Base-by-base conservation (phyloP, 2,329 filamentous ascomycete genomes). In the Blumeriella jaapii region DNA sequence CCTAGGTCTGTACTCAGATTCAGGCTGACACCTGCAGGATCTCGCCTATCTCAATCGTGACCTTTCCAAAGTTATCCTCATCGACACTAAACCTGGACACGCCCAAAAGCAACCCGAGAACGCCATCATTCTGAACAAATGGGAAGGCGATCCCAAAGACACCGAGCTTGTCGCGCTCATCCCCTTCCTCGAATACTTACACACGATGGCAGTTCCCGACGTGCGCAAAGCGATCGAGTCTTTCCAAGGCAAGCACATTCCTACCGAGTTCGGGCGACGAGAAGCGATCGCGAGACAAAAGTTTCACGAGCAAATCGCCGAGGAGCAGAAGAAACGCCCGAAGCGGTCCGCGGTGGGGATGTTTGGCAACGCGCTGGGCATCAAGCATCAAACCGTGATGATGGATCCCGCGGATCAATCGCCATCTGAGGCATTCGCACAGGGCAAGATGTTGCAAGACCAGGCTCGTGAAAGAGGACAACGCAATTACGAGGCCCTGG, bases 391-490 rank as follows among this genome's bases (percentile, higher is more conserved):
- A 50, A 71, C 69, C 49, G 73, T 76, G 69, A 76, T 71, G 38
- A 77, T 82, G 78, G 83, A 55, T 34, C 52, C 52, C 2, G 41
- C 41, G 31, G 80, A 87, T 55, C 68, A 74, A 44, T 76, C 70
- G 48, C 69, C 82, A 1, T 69, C 71, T 2, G 84, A 93, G 56
- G 85, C 82, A 9, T 74, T 91, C 42, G 78, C 82, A 2, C 78
- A 94, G 60, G 91, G 89, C 51, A 98, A 96, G 72, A 95, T 96
- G 84, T 67, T 95, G 47, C 86, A 87, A 61, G 91, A 98, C 55
- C 78, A 93, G 59, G 86, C 91, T 32, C 78, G 91, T 31, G 91
- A 98, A 63, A 74, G 86, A 31, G 91, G 91, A 20, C 82, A 87
- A 62, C 79, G 80, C 58, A 82, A 87, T 60, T 98, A 96, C 61